A percentile compares a stretch with the other conserved stretches of the same genome.
Conservation (phyloP, 768 basidiomycete species). For the Psilocybe sp. region DNA sequence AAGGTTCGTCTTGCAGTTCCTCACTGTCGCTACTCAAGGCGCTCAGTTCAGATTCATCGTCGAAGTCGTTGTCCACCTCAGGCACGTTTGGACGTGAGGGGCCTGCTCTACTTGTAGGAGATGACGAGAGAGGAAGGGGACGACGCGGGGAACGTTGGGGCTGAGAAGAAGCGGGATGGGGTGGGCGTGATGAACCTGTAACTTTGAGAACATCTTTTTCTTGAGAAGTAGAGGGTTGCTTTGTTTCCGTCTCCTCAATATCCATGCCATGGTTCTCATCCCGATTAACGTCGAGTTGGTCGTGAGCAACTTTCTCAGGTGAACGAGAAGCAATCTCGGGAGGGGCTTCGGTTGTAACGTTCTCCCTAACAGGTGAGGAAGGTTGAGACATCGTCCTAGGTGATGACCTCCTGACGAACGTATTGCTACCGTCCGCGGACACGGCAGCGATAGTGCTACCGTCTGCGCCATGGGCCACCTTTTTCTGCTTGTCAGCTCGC, state of each 20-base stretch:
- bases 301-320: too few species aligned
- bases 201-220: too few species aligned
- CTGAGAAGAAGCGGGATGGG: too few species aligned
- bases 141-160: neutral
- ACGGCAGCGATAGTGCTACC: neutral
- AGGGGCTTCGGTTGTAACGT: neutral
- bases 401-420: constrained; percentile 8
- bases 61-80: constrained; percentile 6
- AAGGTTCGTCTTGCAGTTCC: neutral
- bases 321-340: too few species aligned
- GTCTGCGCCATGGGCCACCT: constrained; percentile 9
- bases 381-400: neutral
- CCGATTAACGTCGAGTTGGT: too few species aligned
- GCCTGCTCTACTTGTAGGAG: neutral
- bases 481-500: constrained; percentile 36
- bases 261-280: too few species aligned
- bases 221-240: too few species aligned
- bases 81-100: neutral
- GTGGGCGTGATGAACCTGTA: too few species aligned
- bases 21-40: constrained; percentile 12
- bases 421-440: constrained; percentile 18
- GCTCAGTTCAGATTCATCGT: constrained; percentile 13
- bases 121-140: neutral
- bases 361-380: neutral
- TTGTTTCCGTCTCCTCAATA: too few species aligned